These are phyloP conservation scores for Solanum paucissectum DNA, from an alignment of 257 asterid genomes.

Conservation along the genomic window DNA sequence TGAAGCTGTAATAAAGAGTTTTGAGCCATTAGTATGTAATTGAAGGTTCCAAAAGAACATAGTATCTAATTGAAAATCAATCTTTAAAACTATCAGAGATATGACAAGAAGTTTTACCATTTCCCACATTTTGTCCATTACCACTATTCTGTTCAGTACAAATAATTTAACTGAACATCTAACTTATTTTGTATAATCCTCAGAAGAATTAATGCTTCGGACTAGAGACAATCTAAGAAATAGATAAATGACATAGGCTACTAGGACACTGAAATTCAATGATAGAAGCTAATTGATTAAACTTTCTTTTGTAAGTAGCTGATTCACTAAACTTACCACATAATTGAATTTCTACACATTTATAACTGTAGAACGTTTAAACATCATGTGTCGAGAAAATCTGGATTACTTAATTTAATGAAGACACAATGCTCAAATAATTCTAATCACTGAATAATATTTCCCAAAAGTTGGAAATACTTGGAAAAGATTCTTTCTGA, in stretches of 20 bases:
- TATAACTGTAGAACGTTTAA: background rate
- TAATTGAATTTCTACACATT: background rate
- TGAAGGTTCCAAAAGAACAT: background rate
- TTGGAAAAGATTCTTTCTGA: background rate
- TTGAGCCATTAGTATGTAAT: background rate
- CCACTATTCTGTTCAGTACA: background rate
- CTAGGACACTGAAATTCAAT: background rate
- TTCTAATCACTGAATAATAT: background rate
- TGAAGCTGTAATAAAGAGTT: conserved; percentile 43
- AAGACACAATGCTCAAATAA: background rate
- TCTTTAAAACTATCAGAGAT: background rate
- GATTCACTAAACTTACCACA: background rate
- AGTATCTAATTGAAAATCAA: background rate
- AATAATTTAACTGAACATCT: background rate
- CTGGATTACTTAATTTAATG: background rate
- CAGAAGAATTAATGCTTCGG: background rate
- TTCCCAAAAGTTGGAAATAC: background rate
- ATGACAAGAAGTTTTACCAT: background rate
- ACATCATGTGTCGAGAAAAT: background rate
- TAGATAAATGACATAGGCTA: background rate
- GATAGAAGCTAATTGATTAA: background rate
- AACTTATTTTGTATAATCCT: background rate
- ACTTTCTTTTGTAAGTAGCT: background rate
- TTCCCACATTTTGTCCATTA: background rate
- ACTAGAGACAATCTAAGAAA: background rate